Percentiles rank a stretch among this genome's conserved stretches.
These are phyloP conservation scores for Puccinia horiana DNA, from an alignment of 1,284 basidiomycete genomes.

Conservation along the genomic window DNA sequence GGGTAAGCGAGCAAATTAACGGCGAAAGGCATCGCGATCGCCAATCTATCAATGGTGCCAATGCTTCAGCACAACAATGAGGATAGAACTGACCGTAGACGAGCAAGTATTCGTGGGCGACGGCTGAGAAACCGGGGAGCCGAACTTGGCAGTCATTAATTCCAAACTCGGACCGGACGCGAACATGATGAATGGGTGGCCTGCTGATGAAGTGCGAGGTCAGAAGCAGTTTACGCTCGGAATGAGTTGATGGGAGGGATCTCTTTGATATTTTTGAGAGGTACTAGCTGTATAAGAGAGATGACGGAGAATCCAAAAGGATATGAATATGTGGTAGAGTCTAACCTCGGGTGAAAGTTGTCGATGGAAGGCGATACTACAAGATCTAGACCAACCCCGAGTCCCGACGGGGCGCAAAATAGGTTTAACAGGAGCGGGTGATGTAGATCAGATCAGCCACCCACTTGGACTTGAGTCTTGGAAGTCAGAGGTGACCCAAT, in stretches of 20 bases:
- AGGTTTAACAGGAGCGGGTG: slow-evolving; percentile 5
- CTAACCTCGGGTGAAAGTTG: slow-evolving; percentile 11
- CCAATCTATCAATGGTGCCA: neutral
- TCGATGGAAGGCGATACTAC: neutral
- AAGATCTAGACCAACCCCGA: slow-evolving; percentile 26
- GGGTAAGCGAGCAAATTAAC: neutral
- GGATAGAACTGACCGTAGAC: slow-evolving; percentile 16
- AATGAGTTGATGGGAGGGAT: neutral
- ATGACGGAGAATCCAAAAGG: slow-evolving; percentile 1
- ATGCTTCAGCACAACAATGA: neutral
- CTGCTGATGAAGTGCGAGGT: neutral
- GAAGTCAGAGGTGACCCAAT: slow-evolving; percentile 20
- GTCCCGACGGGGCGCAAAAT: neutral
- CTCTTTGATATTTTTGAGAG: neutral
- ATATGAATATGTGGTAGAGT: neutral
- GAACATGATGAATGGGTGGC: neutral
- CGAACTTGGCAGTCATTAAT: slow-evolving; percentile 15
- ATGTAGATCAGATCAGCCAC: slow-evolving; percentile 21
- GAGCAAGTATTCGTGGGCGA: slow-evolving; percentile 23
- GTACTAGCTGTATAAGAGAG: neutral
- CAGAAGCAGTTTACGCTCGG: neutral
- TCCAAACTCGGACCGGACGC: slow-evolving; percentile 1
- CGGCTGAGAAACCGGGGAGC: slow-evolving; percentile 8
- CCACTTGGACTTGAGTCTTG: neutral
- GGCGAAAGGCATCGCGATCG: neutral